Conservation (phyloP, 1,139 yeast species). For the Scheffersomyces parashehatae region DNA sequence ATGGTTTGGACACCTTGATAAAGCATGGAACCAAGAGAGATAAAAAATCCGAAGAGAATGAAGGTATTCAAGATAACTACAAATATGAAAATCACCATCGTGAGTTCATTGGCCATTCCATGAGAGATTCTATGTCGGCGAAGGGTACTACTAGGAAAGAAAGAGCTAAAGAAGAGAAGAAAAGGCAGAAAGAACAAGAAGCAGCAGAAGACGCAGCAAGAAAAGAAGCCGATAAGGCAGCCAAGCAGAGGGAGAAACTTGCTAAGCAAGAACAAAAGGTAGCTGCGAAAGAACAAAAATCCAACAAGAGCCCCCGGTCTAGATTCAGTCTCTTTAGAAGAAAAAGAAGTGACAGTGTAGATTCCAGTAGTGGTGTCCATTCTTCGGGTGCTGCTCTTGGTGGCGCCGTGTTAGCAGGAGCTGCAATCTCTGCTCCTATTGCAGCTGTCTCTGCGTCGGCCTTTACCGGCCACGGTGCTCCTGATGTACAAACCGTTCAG, state of each 20-base stretch:
- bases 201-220: slow-evolving; percentile 12
- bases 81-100: slow-evolving; percentile 40
- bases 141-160: slow-evolving; percentile 27
- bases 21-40: slow-evolving; percentile 8
- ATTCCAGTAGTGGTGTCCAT: background rate
- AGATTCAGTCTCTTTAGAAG: background rate
- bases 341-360: slow-evolving; percentile 1
- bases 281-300: slow-evolving; percentile 3
- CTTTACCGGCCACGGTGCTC: too few species aligned
- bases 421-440: background rate
- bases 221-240: slow-evolving; percentile 13
- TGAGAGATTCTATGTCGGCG: slow-evolving; percentile 25
- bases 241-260: slow-evolving; percentile 7
- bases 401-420: too few species aligned
- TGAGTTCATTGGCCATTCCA: slow-evolving; percentile 39
- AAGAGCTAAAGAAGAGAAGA: slow-evolving; percentile 36
- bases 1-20: slow-evolving; percentile 7
- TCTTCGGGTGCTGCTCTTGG: too few species aligned
- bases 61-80: slow-evolving; percentile 33
- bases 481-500: too few species aligned
- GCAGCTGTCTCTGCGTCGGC: background rate
- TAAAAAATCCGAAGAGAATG: slow-evolving; percentile 9
- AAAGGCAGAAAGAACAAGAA: slow-evolving; percentile 16
- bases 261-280: slow-evolving; percentile 4
- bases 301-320: background rate